Evolutionary conservation across 352 stramenopile species (phyloP).

Genomic region (Pythium chondricola): DNA sequence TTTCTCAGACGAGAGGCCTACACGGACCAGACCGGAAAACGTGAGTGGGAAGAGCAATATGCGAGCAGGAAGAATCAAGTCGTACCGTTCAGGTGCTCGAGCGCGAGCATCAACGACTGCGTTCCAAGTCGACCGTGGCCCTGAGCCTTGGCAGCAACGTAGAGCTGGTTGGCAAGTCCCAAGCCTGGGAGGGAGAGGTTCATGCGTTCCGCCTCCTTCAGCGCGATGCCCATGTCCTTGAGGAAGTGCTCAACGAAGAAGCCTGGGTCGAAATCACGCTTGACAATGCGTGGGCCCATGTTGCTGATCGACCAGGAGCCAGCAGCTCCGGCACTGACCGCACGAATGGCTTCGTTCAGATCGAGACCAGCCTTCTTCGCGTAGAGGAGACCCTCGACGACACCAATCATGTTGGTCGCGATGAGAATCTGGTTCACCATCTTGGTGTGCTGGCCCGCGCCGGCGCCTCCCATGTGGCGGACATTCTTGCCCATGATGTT

Average conservation of each 20-base stretch:
- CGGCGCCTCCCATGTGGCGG: constrained; percentile 79
- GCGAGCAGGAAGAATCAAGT: too few relatives aligned
- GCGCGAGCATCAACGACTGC: constrained; percentile 80
- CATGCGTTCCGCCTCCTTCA: constrained; percentile 85
- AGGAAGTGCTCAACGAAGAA: constrained; percentile 92
- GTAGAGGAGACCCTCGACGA: constrained; percentile 86
- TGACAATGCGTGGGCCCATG: constrained; percentile 83
- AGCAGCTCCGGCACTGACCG: constrained; percentile 78
- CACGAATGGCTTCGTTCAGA: constrained; percentile 82
- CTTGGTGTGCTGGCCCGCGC: constrained; percentile 86
- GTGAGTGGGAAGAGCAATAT: too few relatives aligned
- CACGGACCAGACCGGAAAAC: background rate
- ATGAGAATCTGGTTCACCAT: constrained; percentile 92
- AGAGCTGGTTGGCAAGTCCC: constrained; percentile 81
- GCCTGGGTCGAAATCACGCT: constrained; percentile 84
- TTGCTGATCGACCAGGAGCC: constrained; percentile 89
- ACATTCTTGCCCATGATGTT: constrained; percentile 88
- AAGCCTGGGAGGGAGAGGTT: constrained; percentile 80
- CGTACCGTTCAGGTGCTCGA: constrained; percentile 84
- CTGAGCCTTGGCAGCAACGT: constrained; percentile 80
- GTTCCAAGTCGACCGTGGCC: constrained; percentile 74
- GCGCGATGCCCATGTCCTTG: constrained; percentile 88
- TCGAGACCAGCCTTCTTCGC: constrained; percentile 83
- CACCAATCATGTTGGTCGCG: constrained; percentile 85
- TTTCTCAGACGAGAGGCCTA: constrained; percentile 14